Percentiles rank a stretch among this genome's conserved stretches.
These are phyloP conservation scores for Pseudogymnoascus sp. DNA, from an alignment of 2,329 filamentous ascomycete genomes.

Conservation along the genomic window DNA sequence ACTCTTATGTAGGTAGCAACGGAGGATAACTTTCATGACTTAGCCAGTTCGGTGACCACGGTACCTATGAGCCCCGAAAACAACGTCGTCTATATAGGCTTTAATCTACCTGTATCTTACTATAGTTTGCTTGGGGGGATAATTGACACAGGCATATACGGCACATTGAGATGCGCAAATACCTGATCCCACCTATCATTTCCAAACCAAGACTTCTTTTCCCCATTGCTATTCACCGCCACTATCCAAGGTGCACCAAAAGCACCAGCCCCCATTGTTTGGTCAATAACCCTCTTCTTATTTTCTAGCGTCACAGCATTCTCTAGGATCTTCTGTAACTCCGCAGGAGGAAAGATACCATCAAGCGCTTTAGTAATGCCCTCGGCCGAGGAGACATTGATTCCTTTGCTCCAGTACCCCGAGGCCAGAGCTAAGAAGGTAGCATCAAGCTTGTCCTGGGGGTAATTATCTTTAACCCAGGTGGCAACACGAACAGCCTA, in stretches of 20 bases:
- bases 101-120: background rate
- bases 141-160: conserved; percentile 15
- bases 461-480: conserved; percentile 15
- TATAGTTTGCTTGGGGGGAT: conserved; percentile 5
- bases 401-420: conserved; percentile 17
- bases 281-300: conserved; percentile 17
- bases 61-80: background rate
- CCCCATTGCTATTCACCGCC: conserved; percentile 12
- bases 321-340: conserved; percentile 16
- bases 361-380: conserved; percentile 15
- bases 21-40: background rate
- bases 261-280: conserved; percentile 13
- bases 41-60: background rate
- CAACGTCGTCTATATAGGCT: background rate
- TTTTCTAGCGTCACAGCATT: conserved; percentile 16
- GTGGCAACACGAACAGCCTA: conserved; percentile 18
- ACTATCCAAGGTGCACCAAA: conserved; percentile 21
- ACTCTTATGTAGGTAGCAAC: background rate
- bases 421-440: conserved; percentile 15
- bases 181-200: conserved; percentile 21
- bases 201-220: conserved; percentile 18
- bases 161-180: conserved; percentile 16
- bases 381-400: conserved; percentile 14
- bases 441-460: conserved; percentile 14
- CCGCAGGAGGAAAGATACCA: conserved; percentile 11